Evolutionary conservation across 2,329 filamentous ascomycete genomes (phyloP).

Genomic region (Colletotrichum euphorbiae): DNA sequence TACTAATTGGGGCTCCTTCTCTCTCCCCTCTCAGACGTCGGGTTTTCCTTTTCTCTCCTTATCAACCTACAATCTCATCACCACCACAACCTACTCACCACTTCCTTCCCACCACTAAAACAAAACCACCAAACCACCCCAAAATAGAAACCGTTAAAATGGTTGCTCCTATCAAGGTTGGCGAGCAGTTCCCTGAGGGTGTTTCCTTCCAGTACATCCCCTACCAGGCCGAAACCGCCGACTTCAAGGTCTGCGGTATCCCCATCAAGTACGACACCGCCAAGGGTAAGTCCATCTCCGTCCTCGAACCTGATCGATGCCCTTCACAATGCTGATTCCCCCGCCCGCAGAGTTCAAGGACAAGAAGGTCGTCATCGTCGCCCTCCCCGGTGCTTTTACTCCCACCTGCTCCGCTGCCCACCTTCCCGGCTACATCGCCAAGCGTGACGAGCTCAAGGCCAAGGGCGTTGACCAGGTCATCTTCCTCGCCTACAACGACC

Average conservation of each 20-base stretch:
- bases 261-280: constrained; percentile 83
- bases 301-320: not conserved
- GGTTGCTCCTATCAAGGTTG: constrained; percentile 76
- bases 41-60: not conserved
- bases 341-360: constrained; percentile 61
- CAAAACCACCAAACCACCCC: constrained; percentile 2
- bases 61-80: not conserved
- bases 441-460: constrained; percentile 75
- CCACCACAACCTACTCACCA: not conserved
- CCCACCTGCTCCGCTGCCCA: constrained; percentile 86
- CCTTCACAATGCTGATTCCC: constrained; percentile 14
- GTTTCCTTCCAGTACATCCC: constrained; percentile 88
- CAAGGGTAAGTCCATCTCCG: constrained; percentile 64
- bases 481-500: constrained; percentile 86
- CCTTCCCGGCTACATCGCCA: constrained; percentile 82
- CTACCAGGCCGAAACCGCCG: constrained; percentile 74
- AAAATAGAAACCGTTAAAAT: constrained; percentile 48
- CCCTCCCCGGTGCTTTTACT: constrained; percentile 81
- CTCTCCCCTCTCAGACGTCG: not conserved
- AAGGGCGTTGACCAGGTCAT: constrained; percentile 88
- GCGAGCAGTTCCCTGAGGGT: constrained; percentile 84
- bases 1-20: constrained; percentile 30
- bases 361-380: constrained; percentile 68
- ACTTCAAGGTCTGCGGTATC: constrained; percentile 81
- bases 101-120: constrained; percentile 1